Base-by-base conservation (phyloP, 2,329 filamentous ascomycete species). In the Mollisiaceae sp. region DNA sequence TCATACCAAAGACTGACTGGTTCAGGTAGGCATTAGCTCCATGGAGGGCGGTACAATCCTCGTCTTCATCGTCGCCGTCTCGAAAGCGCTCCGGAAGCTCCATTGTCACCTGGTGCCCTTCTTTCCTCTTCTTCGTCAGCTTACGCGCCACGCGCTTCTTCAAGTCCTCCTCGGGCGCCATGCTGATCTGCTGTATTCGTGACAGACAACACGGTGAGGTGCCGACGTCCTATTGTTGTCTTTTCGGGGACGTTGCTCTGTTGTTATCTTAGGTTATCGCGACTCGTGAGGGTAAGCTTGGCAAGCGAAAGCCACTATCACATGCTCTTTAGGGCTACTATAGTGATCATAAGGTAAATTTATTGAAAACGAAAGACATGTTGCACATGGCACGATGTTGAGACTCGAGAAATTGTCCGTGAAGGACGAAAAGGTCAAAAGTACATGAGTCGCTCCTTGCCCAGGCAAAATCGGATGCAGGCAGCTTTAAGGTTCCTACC, bases 1-100 rank as follows among this genome's bases (percentile, higher is more conserved):
- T 94, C 79, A 98, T 87, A 62, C 93, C 93, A 77, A 97, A 97
- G 63, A 98, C 89, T 70, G 92, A 96, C 82, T 97, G 94, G 78
- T 97, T 95, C 89, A 97, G 92, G 27, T 70, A 70, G 14, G 70
- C 76, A 64, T 79, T 79, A 41, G 75, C 73, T n/a, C 78, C 77
- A n/a, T 81, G 83, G 1, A 85, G 82, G 59, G 85, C 85, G 15
- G 85, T 86, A 66, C 85, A 85, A 75, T 89, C 87, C 45, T 87
- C 83, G 20, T 89, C 81, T 5, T 82, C 83, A 77, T 89, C 86
- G 67, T 85, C 83, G 36, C 84, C 85, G 72, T 85, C 82, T 71
- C 80, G 82, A 67, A 89, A 82, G 63, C 82, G 82, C 63, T 87
- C 85, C 35, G 86, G 86, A 20, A 88, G 80, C 64, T 84, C 79